phyloP scores from a whole-genome alignment of 2,329 filamentous ascomycete species.

The Chrysoporthe cubensis region DNA sequence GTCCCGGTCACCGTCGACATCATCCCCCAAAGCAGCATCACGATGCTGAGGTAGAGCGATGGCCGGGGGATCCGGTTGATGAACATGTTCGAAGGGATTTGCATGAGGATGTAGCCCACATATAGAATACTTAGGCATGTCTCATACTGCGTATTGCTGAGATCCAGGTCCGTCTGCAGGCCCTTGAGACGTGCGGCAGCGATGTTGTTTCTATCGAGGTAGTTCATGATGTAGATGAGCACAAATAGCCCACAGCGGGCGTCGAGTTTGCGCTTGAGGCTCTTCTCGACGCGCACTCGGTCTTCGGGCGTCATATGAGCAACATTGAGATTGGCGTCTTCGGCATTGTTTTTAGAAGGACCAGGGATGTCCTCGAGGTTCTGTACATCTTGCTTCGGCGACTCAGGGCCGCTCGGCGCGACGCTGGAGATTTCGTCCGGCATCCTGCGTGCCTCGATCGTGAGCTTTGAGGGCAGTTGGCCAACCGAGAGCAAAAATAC shows the following conservation, averaged over 20 bases:
- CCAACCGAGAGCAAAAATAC: neutral
- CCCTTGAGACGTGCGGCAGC: constrained; percentile 68
- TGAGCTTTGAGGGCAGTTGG: neutral
- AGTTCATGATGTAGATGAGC: constrained; percentile 78
- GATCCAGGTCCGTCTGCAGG: constrained; percentile 61
- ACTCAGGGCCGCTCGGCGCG: constrained; percentile 14
- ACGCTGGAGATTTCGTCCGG: constrained; percentile 27
- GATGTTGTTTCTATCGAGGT: constrained; percentile 68
- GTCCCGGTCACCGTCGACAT: constrained; percentile 61
- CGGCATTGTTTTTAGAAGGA: neutral
- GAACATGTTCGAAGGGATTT: constrained; percentile 62
- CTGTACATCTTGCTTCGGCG: constrained; percentile 20
- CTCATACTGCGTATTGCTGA: constrained; percentile 63
- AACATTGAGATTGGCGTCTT: constrained; percentile 6
- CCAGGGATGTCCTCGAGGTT: constrained; percentile 14
- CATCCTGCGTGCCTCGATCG: constrained; percentile 16
- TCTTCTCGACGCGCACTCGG: constrained; percentile 62
- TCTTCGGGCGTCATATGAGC: constrained; percentile 45
- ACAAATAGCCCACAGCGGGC: constrained; percentile 69
- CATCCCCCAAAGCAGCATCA: constrained; percentile 64
- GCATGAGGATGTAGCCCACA: constrained; percentile 68
- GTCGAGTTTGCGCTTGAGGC: constrained; percentile 73
- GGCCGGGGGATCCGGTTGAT: constrained; percentile 58
- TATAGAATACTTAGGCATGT: constrained; percentile 68
- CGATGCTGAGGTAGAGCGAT: constrained; percentile 53